A percentile compares a stretch with the other conserved stretches of the same genome.
Evolutionary conservation across 768 basidiomycete species (phyloP).

Genomic region (Suillus brevipes): DNA sequence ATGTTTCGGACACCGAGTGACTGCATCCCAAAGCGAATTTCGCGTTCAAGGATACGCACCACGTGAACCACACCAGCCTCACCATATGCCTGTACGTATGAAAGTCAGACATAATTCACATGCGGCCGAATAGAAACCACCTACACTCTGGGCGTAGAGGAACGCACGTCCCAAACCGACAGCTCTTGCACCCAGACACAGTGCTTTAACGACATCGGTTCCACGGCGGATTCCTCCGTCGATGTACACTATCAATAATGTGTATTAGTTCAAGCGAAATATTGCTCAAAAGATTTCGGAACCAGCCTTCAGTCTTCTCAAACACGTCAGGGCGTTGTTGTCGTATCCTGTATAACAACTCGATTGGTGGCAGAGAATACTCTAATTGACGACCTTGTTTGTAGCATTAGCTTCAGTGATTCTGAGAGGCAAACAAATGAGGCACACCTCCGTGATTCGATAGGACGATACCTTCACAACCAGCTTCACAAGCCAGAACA

Average conservation of each 20-base stretch:
- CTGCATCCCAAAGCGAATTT: slow-evolving; percentile 77
- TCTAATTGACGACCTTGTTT: slow-evolving; percentile 71
- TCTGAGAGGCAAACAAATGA: not conserved
- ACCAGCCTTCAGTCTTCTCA: slow-evolving; percentile 63
- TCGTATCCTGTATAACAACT: slow-evolving; percentile 74
- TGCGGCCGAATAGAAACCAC: slow-evolving; percentile 19
- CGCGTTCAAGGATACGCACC: slow-evolving; percentile 68
- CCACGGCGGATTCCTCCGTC: slow-evolving; percentile 79
- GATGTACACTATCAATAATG: slow-evolving; percentile 62
- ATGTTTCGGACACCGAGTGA: slow-evolving; percentile 69
- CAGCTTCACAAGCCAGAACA: slow-evolving; percentile 77
- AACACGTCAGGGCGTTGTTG: slow-evolving; percentile 76
- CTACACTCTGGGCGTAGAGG: slow-evolving; percentile 82
- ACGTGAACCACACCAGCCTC: slow-evolving; percentile 67
- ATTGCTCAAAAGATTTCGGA: not conserved
- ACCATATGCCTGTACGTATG: slow-evolving; percentile 62
- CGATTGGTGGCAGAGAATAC: slow-evolving; percentile 74
- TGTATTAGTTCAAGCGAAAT: slow-evolving; percentile 10
- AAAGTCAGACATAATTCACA: slow-evolving; percentile 9
- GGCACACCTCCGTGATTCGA: slow-evolving; percentile 85
- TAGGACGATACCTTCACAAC: slow-evolving; percentile 84
- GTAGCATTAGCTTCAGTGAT: not conserved
- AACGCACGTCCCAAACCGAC: slow-evolving; percentile 87
- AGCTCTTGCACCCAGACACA: slow-evolving; percentile 85
- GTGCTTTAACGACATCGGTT: slow-evolving; percentile 87